phyloP scores from a whole-genome alignment of 2,329 filamentous ascomycete species.

The Apiospora marii region DNA sequence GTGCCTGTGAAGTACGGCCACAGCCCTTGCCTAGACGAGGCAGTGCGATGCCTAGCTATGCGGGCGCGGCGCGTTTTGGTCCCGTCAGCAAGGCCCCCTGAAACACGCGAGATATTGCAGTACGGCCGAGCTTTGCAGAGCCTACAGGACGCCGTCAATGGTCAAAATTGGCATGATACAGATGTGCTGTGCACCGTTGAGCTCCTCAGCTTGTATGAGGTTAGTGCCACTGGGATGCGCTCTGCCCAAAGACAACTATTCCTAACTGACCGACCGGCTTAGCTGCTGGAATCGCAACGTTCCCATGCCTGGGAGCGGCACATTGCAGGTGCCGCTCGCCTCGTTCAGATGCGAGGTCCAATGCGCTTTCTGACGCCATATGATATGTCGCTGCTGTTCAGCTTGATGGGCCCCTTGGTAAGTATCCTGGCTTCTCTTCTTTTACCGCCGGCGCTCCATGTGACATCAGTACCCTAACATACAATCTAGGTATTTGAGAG shows the following conservation, averaged over 20 bases:
- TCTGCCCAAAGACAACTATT: neutral
- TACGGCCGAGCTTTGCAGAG: conserved; percentile 27
- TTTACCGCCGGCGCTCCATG: too few species aligned
- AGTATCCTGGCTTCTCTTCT: neutral
- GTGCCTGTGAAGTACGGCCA: conserved; percentile 29
- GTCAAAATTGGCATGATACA: conserved; percentile 22
- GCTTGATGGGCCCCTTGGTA: conserved; percentile 25
- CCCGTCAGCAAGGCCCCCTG: conserved; percentile 21
- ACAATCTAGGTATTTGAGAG: conserved; percentile 24
- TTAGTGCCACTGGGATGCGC: conserved; percentile 15
- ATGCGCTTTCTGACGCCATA: conserved; percentile 29
- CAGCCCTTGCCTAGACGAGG: conserved; percentile 29
- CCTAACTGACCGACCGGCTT: neutral
- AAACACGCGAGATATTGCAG: conserved; percentile 4
- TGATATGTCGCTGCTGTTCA: conserved; percentile 29
- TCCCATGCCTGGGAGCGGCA: conserved; percentile 28
- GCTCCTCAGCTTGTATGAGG: conserved; percentile 31
- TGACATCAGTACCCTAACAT: neutral
- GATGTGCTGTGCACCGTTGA: conserved; percentile 30
- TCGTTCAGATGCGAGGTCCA: conserved; percentile 30
- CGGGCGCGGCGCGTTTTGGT: conserved; percentile 28
- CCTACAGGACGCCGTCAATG: conserved; percentile 26
- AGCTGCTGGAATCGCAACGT: conserved; percentile 28
- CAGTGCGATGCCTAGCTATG: conserved; percentile 31
- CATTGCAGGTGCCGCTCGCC: conserved; percentile 29